Base-by-base conservation (phyloP, 441 rosid genomes). In the Populus trichocarpa region DNA sequence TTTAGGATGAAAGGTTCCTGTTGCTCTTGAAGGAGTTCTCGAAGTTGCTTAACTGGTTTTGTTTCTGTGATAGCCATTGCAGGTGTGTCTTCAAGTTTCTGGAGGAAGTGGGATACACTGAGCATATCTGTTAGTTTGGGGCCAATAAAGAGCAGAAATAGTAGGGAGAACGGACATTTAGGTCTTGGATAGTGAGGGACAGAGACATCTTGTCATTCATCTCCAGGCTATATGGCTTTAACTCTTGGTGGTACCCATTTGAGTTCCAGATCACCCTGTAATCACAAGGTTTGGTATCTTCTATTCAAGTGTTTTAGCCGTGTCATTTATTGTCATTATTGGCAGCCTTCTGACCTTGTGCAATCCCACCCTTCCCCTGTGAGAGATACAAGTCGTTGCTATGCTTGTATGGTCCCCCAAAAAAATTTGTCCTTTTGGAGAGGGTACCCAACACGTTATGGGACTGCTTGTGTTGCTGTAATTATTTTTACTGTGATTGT, bases 1-100 rank as follows among this genome's bases (percentile, higher is more conserved):
- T 87, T 84, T 3, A 85, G 81, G 23, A 81, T 59, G 71, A 90
- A 90, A 77, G 93, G 96, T 61, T 91, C 96, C 71, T 91, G 93
- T 61, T 86, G 83, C 53, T 90, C 90, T 69, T 81, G 80, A 35
- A 91, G 96, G 26, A 88, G 77, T 30, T 91, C 87, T 36, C 82
- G 78, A 50, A 91, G 96, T 61, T 76, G 85, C 75, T 75, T 87
- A 11, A 69, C 81, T 70, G 77, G 82, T 64, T 81, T 68, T 63
- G 79, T 12, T 33, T 53, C 23, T 13, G 68, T 76, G 42, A 79
- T 67, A 57, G 83, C 88, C 85, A 86, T 87, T 42, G n/a, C 74
- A 78, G 70, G 77, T 42, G 70, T 76, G 72, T 16, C 63, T 33
- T 25, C 32, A 67, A 53, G 20, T 28, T 63, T 14, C 23, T 33